Base-by-base conservation (phyloP, 306 rosid species). In the Senna tora region DNA sequence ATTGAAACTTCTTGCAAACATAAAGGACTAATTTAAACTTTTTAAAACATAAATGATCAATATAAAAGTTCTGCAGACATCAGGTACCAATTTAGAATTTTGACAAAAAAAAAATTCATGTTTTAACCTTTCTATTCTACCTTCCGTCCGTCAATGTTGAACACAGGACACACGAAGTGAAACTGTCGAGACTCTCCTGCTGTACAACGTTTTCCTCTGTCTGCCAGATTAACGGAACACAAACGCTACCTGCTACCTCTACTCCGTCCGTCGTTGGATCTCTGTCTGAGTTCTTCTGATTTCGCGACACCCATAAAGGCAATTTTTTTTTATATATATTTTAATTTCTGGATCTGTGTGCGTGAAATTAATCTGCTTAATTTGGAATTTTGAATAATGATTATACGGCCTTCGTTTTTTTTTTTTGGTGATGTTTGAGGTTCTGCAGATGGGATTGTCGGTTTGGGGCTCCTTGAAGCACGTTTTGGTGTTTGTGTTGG, bases 401-500 rank as follows among this genome's bases (percentile, higher is more conserved):
- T 10, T 14, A 5, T 47, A 1, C n/a, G 5, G 16, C 15, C 12
- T n/a, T 9, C 16, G 1, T 15, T n/a, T 12, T 0, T 14, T 6
- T 33, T 0, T 17, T 5, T 7, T 1, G 5, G 19, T 9, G 5
- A 3, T 34, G 75, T 47, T 69, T 50, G 43, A 51, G 14, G 5
- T 10, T n/a, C 12, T 17, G 71, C 77, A 81, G 79, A 65, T 83
- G 91, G 83, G 78, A 42, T 47, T 75, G 6, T 67, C 58, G 41
- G 10, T 42, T 19, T 60, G 73, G 87, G 76, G 56, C 38, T 54
- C 8, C 25, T 38, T 69, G 85, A 53, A 72, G 50, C 70, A 64
- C 67, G 77, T 81, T 61, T 75, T 77, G 70, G 43, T 82, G 73
- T 28, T 72, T 52, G 78, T 66, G 65, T 15, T 89, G 11, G 30